Evolutionary conservation across 768 basidiomycete genomes (phyloP).

Genomic region (Calocera cornea): DNA sequence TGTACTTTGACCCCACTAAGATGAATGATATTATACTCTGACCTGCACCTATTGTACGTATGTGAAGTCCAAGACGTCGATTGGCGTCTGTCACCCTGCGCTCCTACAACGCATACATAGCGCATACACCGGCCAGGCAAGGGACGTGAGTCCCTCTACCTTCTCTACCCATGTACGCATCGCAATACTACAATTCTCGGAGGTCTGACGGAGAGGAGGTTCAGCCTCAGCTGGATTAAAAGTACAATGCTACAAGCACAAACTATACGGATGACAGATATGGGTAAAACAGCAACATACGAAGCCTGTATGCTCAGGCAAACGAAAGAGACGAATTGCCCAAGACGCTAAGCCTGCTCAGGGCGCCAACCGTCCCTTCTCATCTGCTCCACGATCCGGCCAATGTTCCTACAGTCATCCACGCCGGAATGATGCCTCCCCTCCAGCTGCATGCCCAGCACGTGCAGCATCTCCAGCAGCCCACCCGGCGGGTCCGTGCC

Average conservation of each 20-base stretch:
- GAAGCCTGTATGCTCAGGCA: background rate
- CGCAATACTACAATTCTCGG: no score
- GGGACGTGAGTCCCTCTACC: no score
- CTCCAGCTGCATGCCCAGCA: slow-evolving; percentile 6
- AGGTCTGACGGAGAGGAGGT: no score
- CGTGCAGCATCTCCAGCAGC: slow-evolving; percentile 7
- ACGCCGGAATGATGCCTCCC: slow-evolving; percentile 10
- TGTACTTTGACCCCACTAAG: background rate
- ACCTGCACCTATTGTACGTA: background rate
- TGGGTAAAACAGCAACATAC: no score
- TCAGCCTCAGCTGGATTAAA: no score
- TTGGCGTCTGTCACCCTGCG: no score
- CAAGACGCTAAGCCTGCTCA: background rate
- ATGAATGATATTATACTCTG: background rate
- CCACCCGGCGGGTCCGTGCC: background rate
- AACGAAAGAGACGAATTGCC: background rate
- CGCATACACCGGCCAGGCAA: no score
- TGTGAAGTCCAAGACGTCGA: no score
- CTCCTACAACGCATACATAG: no score
- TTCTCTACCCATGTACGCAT: no score
- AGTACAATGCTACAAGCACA: no score
- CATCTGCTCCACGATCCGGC: slow-evolving; percentile 9
- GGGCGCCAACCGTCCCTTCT: slow-evolving; percentile 9
- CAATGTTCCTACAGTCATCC: slow-evolving; percentile 12
- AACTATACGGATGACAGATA: no score